Base-by-base conservation (phyloP, 176 grass and related monocot genomes). In the Tuctoria greenei region DNA sequence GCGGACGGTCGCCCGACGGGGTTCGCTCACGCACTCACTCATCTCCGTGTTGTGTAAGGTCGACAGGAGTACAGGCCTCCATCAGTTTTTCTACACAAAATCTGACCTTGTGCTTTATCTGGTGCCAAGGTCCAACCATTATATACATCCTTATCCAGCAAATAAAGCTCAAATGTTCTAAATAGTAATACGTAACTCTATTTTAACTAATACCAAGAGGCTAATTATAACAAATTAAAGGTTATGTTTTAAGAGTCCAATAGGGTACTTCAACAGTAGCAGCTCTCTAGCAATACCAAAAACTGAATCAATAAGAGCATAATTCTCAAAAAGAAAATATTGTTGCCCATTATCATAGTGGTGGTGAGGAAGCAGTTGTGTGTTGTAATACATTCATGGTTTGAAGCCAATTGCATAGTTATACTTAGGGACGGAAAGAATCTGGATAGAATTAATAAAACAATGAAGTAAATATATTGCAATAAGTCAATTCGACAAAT, bases 391-490 rank as follows among this genome's bases (percentile, higher is more conserved):
- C 60, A 81, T 90, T 54, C 88, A 55, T 67, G 83, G 88, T 34
- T 82, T 72, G 80, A 84, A 93, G 18, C 95, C 91, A 81, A 98
- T 93, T 70, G 91, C 72, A 59, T 90, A 81, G 66, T 78, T 98
- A 69, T 98, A 94, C 54, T 91, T 84, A 25, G 95, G 95, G 46
- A 98, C 52, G 9, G 95, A 98, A 78, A 98, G 84, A 86, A 98
- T 80, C 95, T 98, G 74, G 9, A 83, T 78, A 43, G n/a, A n/a
- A n/a, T n/a, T n/a, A n/a, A n/a, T n/a, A n/a, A n/a, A n/a, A n/a
- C n/a, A n/a, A n/a, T 27, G 16, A 13, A 76, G 67, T 81, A 49
- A 85, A 66, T 64, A 36, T 61, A 45, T 46, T 57, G 47, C 16
- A 42, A 34, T 34, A 23, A 51, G 34, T 25, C 41, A 60, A 64